A percentile compares a stretch with the other conserved stretches of the same genome.
Evolutionary conservation across 495 filamentous ascomycete genomes (phyloP).

Genomic region (Neurospora sp.): DNA sequence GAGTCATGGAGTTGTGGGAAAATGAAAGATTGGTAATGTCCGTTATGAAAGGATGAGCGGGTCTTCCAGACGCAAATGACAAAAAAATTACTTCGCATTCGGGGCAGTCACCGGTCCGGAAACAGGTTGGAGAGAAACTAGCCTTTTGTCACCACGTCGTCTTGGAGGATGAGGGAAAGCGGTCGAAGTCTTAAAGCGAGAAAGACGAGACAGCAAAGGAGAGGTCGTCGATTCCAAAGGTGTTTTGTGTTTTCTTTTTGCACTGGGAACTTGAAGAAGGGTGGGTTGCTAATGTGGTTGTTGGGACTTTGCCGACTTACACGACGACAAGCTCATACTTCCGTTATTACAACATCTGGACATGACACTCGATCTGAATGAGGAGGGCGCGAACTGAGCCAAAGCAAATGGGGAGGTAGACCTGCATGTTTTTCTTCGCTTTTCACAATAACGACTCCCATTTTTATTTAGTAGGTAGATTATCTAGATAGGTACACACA

Average conservation of each 20-base stretch:
- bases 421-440: neutral
- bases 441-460: neutral
- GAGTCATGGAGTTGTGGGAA: neutral
- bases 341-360: neutral
- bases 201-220: conserved; percentile 7
- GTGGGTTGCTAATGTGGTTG: neutral
- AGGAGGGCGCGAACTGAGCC: neutral
- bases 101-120: neutral
- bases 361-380: neutral
- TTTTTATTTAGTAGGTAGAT: neutral
- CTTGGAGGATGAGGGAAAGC: neutral
- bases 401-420: neutral
- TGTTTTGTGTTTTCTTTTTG: neutral
- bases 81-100: neutral
- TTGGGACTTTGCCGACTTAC: neutral
- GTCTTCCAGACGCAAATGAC: conserved; percentile 16
- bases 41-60: conserved; percentile 20
- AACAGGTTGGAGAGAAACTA: neutral
- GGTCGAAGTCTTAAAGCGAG: conserved; percentile 7
- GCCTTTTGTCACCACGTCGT: neutral
- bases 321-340: neutral
- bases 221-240: conserved; percentile 6
- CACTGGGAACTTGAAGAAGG: neutral
- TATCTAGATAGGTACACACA: neutral
- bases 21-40: conserved; percentile 19